phyloP scores from a whole-genome alignment of 768 basidiomycete genomes.

The Lentinula edodes region DNA sequence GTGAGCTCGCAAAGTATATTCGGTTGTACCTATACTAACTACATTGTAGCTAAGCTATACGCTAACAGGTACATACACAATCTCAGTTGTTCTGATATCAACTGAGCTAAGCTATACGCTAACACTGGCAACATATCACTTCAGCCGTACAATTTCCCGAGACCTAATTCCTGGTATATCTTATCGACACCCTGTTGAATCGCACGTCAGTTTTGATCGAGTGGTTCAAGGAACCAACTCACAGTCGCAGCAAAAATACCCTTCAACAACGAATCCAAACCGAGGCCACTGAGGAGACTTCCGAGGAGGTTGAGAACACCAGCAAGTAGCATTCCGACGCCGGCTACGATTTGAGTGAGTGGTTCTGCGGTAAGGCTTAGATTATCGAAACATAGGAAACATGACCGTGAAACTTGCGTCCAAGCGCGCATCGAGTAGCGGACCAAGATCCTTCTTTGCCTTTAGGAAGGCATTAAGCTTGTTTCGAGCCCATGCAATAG shows the following conservation, averaged over 20 bases:
- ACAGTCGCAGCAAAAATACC: conserved; percentile 26
- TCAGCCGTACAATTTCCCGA: conserved; percentile 14
- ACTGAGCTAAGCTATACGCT: no score
- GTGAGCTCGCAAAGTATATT: no score
- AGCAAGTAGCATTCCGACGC: conserved; percentile 28
- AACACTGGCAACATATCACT: not conserved
- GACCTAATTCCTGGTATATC: conserved; percentile 28
- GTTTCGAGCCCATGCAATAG: conserved; percentile 31
- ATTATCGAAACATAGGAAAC: no score
- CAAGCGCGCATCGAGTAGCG: conserved; percentile 29
- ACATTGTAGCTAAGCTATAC: no score
- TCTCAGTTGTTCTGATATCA: no score
- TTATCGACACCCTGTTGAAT: conserved; percentile 23
- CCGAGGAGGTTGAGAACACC: conserved; percentile 32
- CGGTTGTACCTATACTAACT: no score
- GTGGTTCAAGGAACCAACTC: not conserved
- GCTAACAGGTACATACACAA: no score
- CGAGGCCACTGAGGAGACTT: conserved; percentile 26
- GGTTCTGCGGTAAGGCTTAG: conserved; percentile 18
- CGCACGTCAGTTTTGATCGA: no score
- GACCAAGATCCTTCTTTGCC: conserved; percentile 31
- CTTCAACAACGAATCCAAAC: conserved; percentile 25
- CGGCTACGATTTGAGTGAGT: conserved; percentile 31
- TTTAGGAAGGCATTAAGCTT: conserved; percentile 31
- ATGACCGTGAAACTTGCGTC: conserved; percentile 18